Evolutionary conservation across 1,139 yeast species (phyloP).

Genomic region (Yarrowia galli): DNA sequence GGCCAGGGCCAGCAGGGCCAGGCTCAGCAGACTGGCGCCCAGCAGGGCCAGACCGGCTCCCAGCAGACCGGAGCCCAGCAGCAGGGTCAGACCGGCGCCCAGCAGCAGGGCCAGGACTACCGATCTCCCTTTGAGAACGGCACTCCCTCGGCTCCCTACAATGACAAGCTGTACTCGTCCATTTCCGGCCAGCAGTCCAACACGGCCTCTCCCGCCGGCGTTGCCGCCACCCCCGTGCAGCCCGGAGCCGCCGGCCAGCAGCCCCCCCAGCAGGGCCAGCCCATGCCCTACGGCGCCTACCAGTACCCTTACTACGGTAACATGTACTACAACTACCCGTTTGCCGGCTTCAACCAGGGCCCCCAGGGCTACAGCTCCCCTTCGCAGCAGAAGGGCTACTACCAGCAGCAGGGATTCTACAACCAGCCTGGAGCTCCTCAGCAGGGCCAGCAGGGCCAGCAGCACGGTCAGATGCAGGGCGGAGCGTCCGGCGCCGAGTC

Average conservation of each 20-base stretch:
- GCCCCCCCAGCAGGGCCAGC: conserved; percentile 38
- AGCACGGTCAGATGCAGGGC: conserved; percentile 36
- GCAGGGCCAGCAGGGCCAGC: conserved; percentile 40
- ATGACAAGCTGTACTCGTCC: conserved; percentile 37
- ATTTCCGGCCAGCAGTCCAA: conserved; percentile 33
- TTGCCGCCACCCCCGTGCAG: conserved; percentile 39
- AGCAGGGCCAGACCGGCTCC: conserved; percentile 13
- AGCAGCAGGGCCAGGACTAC: conserved; percentile 25
- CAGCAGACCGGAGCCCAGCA: conserved; percentile 21
- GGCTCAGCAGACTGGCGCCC: neutral
- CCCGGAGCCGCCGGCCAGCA: conserved; percentile 35
- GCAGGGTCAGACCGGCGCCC: conserved; percentile 10
- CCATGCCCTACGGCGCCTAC: conserved; percentile 29
- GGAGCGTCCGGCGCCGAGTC: neutral
- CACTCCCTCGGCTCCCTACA: conserved; percentile 30
- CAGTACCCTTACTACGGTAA: conserved; percentile 39
- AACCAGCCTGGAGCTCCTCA: conserved; percentile 35
- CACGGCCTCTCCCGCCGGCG: conserved; percentile 39
- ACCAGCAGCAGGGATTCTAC: conserved; percentile 39
- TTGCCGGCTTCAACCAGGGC: conserved; percentile 34
- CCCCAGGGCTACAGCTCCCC: conserved; percentile 36
- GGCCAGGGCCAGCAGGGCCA: conserved; percentile 21
- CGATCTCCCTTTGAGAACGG: conserved; percentile 36
- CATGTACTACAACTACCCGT: conserved; percentile 39
- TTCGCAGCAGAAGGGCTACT: conserved; percentile 37